Conservation (phyloP, 2,329 filamentous ascomycete genomes). For the Monosporascus sp. region DNA sequence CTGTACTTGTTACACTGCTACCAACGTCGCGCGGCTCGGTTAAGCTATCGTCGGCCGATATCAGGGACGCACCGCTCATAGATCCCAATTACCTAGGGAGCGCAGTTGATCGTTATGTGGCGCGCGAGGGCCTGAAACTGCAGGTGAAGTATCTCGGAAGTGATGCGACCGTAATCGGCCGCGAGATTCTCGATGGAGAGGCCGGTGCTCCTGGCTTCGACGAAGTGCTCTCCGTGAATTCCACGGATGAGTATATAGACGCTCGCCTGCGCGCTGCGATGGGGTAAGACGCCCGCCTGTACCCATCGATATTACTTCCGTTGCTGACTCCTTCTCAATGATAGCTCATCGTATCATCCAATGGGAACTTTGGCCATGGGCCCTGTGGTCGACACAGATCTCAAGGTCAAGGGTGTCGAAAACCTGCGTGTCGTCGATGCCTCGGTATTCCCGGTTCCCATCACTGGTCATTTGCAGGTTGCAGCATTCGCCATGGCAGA, state of each 20-base stretch:
- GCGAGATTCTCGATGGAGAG: slow-evolving; percentile 23
- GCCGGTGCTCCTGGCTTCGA: slow-evolving; percentile 13
- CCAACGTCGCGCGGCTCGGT: slow-evolving; percentile 24
- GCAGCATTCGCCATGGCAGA: slow-evolving; percentile 51
- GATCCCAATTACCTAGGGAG: slow-evolving; percentile 27
- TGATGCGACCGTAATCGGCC: slow-evolving; percentile 10
- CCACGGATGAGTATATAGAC: slow-evolving; percentile 11
- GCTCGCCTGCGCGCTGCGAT: slow-evolving; percentile 6
- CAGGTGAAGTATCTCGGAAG: slow-evolving; percentile 18
- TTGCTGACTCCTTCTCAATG: background rate
- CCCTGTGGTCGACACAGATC: slow-evolving; percentile 27
- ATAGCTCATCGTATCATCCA: slow-evolving; percentile 22
- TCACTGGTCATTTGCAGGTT: slow-evolving; percentile 42
- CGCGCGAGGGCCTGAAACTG: slow-evolving; percentile 20
- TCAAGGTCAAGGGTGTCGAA: slow-evolving; percentile 31
- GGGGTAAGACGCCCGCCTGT: slow-evolving; percentile 1
- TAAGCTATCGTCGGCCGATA: slow-evolving; percentile 12
- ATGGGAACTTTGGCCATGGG: slow-evolving; percentile 28
- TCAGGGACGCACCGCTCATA: slow-evolving; percentile 12
- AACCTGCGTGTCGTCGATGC: slow-evolving; percentile 33
- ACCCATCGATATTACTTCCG: background rate
- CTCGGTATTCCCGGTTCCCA: slow-evolving; percentile 27
- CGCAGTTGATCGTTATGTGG: slow-evolving; percentile 24
- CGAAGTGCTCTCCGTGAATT: slow-evolving; percentile 2
- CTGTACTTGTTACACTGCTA: slow-evolving; percentile 16